Evolutionary conservation across 352 stramenopile genomes (phyloP), one percentile per base, ranked within the genome.

Genomic region (Globisporangium barbulae): DNA sequence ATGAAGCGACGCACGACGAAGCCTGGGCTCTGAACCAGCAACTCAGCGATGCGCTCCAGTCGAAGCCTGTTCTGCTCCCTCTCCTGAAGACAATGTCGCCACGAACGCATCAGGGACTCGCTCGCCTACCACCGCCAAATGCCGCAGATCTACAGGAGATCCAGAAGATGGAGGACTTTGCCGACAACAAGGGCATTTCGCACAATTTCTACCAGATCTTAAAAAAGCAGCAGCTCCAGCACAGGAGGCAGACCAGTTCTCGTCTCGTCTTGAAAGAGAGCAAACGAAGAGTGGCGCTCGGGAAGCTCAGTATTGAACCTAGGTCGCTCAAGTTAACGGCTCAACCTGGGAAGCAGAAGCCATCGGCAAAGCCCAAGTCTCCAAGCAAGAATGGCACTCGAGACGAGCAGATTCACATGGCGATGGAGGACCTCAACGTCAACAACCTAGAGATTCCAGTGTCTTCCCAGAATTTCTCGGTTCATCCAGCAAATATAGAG

Each of bases 41-140:
- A 2, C 5, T 0, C 21, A n/a, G 48, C 17, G 25, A 13, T 15
- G 31, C n/a, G 25, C 9, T 10, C 35, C n/a, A 13, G 10, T n/a
- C 10, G 22, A 57, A 42, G 6, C 3, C 50, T 9, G 9, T 73
- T 5, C 42, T 72, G 9, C 62, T 87, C 1, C 81, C 81, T 13
- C 37, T 88, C 12, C 59, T 90, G 22, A 77, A 61, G 39, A 84
- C 71, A 7, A 70, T 90, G 21, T 83, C 78, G 1, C 78, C 81
- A 17, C 60, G 76, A 54, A 87, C 75, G n/a, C 72, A 69, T 35
- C 66, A 73, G 22, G 68, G 66, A 5, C 65, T 90, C 12, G 71
- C 76, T 5, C 71, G 72, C 0, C 47, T 90, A 3, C 76, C 81
- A 2, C 61, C 76, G 25, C 69, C 74, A 22, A 75, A 42, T 2